phyloP scores from a whole-genome alignment of 257 asterid genomes.

The Echites panduratus region DNA sequence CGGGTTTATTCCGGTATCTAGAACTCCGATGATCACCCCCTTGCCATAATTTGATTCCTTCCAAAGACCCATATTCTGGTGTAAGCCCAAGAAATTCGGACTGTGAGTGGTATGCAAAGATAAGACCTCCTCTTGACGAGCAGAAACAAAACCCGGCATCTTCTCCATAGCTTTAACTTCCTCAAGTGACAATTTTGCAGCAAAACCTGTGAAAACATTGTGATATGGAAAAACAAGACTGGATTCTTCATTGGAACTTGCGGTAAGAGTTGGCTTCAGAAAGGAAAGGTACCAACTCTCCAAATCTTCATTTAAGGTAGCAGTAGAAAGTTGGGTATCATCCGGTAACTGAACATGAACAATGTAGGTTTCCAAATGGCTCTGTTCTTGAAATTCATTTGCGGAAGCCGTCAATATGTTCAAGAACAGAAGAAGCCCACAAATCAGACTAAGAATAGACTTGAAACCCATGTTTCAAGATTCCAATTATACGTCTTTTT shows the following conservation, averaged over 20 bases:
- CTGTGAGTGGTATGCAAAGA: constrained; percentile 41
- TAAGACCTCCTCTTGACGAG: constrained; percentile 19
- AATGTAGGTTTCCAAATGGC: constrained; percentile 29
- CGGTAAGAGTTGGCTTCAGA: constrained; percentile 16
- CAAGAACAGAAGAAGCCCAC: constrained; percentile 7
- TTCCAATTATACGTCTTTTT: too few relatives aligned
- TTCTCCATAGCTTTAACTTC: constrained; percentile 34
- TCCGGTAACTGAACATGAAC: constrained; percentile 32
- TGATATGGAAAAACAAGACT: constrained; percentile 29
- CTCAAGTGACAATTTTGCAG: constrained; percentile 7
- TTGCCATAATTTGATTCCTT: constrained; percentile 37
- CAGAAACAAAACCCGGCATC: constrained; percentile 29
- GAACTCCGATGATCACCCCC: constrained; percentile 45
- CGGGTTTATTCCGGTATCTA: constrained; percentile 36
- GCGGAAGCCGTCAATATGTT: constrained; percentile 3
- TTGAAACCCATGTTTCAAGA: not conserved
- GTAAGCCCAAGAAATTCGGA: constrained; percentile 42
- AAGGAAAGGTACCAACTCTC: constrained; percentile 34
- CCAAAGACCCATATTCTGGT: constrained; percentile 44
- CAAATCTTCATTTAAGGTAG: constrained; percentile 9
- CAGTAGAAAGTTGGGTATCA: not conserved
- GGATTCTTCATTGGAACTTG: constrained; percentile 8
- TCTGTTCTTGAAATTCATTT: not conserved
- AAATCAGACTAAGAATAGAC: constrained; percentile 13
- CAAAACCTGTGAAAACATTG: constrained; percentile 38